Base-by-base conservation (phyloP, 768 basidiomycete species). In the Boletus rufocinnamomeus region DNA sequence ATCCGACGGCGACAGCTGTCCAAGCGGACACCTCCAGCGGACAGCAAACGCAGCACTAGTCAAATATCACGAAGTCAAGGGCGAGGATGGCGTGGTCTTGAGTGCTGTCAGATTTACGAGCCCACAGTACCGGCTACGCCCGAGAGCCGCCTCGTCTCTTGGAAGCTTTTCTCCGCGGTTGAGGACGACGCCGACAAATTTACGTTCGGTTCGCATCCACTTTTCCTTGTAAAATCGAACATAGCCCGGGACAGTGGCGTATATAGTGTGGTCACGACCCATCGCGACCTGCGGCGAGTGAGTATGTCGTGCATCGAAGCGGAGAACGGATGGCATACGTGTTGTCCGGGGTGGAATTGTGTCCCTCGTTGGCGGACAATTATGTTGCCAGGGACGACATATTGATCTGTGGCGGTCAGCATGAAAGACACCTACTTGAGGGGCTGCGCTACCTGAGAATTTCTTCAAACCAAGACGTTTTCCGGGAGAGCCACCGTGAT, bases 401-500 rank as follows among this genome's bases (percentile, higher is more conserved):
- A 84, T 74, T 98, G 88, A 70, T 97, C 96, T 98, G 60, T 48
- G 34, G 19, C 6, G 27, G 61, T 61, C 59, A 64, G 60, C 57
- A 43, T 13, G 54, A 46, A 52, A 50, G 25, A 53, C 37, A 21
- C 11, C 3, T 40, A 53, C 37, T 37, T n/a, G 56, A 38, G 19
- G 19, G 6, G 25, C 16, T 23, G 30, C 69, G 82, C 7, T 62
- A 91, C 96, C 95, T 62, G 93, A 95, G 75, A 94, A 98, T 74
- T 93, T 95, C 79, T 98, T 99, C 43, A 98, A 80, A 65, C 97
- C 97, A 32, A 99, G 77, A 25, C 97, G 87, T 75, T 93, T 89
- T 63, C 97, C 97, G 14, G 93, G 88, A 1, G 94, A 95, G 59
- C 92, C 90, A 58, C 96, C 87, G 66, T 94, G 89, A 72, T 98